These are phyloP conservation scores for Oidium heveae DNA, from an alignment of 2,329 filamentous ascomycete species.

Conservation along the genomic window DNA sequence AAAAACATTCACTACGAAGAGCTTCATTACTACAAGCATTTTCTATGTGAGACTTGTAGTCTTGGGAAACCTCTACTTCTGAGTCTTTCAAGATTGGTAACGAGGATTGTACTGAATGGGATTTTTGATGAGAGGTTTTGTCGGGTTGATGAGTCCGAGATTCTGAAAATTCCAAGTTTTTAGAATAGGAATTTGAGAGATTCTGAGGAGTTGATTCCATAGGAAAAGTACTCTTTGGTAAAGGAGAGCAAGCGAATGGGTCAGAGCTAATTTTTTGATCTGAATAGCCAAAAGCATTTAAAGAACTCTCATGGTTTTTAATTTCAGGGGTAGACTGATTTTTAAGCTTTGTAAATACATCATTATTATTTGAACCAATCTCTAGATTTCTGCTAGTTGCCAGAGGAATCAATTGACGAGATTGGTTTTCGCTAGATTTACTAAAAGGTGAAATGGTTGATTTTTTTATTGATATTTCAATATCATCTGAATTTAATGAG, in stretches of 20 bases:
- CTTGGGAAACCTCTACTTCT: neutral
- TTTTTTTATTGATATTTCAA: neutral
- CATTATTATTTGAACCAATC: no score
- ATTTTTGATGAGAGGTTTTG: neutral
- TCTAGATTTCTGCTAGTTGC: no score
- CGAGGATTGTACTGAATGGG: slow-evolving; percentile 8
- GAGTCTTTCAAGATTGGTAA: slow-evolving; percentile 9
- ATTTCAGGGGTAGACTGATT: no score
- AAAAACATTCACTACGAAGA: neutral
- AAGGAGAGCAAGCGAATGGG: neutral
- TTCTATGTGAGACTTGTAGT: neutral
- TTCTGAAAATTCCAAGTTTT: neutral
- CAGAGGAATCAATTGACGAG: no score
- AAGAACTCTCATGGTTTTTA: neutral
- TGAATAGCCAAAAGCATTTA: neutral
- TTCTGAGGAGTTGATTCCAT: neutral
- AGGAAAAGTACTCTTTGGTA: neutral
- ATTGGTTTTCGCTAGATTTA: no score
- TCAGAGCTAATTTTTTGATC: neutral
- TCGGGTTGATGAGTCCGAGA: neutral
- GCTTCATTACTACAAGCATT: neutral
- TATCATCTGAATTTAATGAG: slow-evolving; percentile 2
- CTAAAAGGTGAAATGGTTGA: neutral
- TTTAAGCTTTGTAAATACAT: no score
- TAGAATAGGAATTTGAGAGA: neutral